Percentiles rank a stretch among this genome's conserved stretches.
Conservation (phyloP, 192 early-diverging fungal genomes). For the Kappamyces sp. region DNA sequence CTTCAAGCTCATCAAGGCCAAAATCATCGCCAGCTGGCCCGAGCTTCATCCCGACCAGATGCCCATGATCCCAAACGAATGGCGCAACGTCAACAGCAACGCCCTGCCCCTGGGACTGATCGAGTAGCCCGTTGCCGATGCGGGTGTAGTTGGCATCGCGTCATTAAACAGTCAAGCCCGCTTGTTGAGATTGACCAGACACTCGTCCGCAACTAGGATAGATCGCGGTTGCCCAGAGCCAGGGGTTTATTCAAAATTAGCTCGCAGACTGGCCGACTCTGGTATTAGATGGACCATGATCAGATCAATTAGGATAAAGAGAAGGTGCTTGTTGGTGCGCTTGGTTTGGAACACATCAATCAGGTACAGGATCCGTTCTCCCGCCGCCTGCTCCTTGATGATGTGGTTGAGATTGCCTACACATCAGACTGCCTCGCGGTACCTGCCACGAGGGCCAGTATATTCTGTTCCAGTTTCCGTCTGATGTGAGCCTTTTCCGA, state of each 20-base stretch:
- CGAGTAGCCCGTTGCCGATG: too few relatives aligned
- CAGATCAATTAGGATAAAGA: slow-evolving; percentile 28
- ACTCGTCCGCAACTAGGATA: too few relatives aligned
- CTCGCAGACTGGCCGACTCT: slow-evolving; percentile 15
- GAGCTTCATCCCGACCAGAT: too few relatives aligned
- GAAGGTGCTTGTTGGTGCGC: slow-evolving; percentile 32
- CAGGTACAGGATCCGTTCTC: slow-evolving; percentile 15
- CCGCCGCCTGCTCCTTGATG: slow-evolving; percentile 15
- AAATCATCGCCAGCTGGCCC: too few relatives aligned
- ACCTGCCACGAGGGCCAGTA: slow-evolving; percentile 11
- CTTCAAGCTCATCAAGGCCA: too few relatives aligned
- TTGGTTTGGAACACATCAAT: slow-evolving; percentile 27
- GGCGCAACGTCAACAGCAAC: too few relatives aligned
- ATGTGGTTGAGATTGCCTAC: slow-evolving; percentile 10
- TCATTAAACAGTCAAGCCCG: too few relatives aligned
- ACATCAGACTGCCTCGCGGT: neutral
- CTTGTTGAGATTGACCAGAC: too few relatives aligned
- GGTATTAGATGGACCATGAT: slow-evolving; percentile 27
- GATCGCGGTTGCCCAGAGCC: too few relatives aligned
- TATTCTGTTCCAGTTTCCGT: slow-evolving; percentile 4
- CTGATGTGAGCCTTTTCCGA: slow-evolving; percentile 14
- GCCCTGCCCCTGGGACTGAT: too few relatives aligned
- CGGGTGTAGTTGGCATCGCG: too few relatives aligned
- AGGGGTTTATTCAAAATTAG: neutral
- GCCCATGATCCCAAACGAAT: too few relatives aligned